Evolutionary conservation across 176 grass and related monocot genomes (phyloP).

Genomic region (Avena eriantha): DNA sequence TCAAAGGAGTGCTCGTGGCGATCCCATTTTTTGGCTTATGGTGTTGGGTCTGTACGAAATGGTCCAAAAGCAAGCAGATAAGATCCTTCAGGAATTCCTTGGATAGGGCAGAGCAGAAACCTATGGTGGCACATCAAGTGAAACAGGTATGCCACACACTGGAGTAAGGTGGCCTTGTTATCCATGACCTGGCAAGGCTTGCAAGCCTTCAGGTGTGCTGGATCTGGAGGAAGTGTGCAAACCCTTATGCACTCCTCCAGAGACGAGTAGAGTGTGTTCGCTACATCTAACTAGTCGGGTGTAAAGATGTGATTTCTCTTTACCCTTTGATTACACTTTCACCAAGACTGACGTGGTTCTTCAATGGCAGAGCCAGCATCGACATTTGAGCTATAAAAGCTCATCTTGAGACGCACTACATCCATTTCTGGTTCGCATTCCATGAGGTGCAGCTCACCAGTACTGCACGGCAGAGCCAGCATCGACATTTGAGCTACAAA

Average conservation of each 20-base stretch:
- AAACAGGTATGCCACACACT: not conserved
- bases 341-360: not conserved
- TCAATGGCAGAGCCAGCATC: not conserved
- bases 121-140: not conserved
- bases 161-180: not conserved
- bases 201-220: not conserved
- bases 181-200: not conserved
- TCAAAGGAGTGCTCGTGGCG: not conserved
- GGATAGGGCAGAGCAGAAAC: not conserved
- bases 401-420: not conserved
- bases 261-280: not conserved
- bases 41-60: not conserved
- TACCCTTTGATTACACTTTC: too few relatives aligned
- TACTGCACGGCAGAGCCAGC: not conserved
- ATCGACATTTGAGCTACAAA: too few relatives aligned
- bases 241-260: not conserved
- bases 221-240: not conserved
- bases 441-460: slow-evolving; percentile 9
- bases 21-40: not conserved
- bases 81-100: not conserved
- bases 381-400: slow-evolving; percentile 6
- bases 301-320: too few relatives aligned
- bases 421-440: not conserved
- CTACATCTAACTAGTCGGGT: not conserved
- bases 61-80: not conserved